These are phyloP conservation scores for Alternaria infectoria DNA, from an alignment of 2,329 filamentous ascomycete genomes.

Conservation along the genomic window DNA sequence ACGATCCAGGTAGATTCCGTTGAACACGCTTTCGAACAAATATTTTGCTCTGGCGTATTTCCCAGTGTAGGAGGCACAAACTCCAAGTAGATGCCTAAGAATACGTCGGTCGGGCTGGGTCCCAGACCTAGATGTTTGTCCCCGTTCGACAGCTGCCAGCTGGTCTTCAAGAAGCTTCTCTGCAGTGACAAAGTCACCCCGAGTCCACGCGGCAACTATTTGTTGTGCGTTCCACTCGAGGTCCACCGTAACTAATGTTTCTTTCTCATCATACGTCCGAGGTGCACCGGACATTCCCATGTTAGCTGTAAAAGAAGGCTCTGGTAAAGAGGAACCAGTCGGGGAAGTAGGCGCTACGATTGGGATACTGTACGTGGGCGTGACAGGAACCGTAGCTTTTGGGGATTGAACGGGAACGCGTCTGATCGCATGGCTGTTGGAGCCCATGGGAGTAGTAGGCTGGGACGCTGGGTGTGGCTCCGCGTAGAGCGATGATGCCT, in stretches of 20 bases:
- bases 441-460: neutral
- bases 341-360: neutral
- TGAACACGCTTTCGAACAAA: slow-evolving; percentile 36
- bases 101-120: slow-evolving; percentile 35
- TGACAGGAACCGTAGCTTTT: neutral
- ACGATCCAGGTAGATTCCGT: slow-evolving; percentile 26
- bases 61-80: slow-evolving; percentile 34
- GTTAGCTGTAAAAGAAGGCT: neutral
- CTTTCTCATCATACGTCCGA: slow-evolving; percentile 14
- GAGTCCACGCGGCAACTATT: slow-evolving; percentile 29
- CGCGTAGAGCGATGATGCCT: slow-evolving; percentile 4
- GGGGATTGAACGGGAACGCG: neutral
- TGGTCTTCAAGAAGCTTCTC: slow-evolving; percentile 31
- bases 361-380: neutral
- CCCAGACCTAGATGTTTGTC: slow-evolving; percentile 24
- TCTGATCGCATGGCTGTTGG: neutral
- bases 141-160: slow-evolving; percentile 33
- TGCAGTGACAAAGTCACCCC: slow-evolving; percentile 26
- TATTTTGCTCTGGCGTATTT: slow-evolving; percentile 38
- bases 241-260: slow-evolving; percentile 11
- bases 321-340: neutral
- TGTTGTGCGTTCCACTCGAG: slow-evolving; percentile 28
- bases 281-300: neutral
- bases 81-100: slow-evolving; percentile 36
- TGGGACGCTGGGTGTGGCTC: neutral